Percentiles rank a stretch among this genome's conserved stretches.
Evolutionary conservation across 768 basidiomycete species (phyloP).

Genomic region (Lactarius evosmus): DNA sequence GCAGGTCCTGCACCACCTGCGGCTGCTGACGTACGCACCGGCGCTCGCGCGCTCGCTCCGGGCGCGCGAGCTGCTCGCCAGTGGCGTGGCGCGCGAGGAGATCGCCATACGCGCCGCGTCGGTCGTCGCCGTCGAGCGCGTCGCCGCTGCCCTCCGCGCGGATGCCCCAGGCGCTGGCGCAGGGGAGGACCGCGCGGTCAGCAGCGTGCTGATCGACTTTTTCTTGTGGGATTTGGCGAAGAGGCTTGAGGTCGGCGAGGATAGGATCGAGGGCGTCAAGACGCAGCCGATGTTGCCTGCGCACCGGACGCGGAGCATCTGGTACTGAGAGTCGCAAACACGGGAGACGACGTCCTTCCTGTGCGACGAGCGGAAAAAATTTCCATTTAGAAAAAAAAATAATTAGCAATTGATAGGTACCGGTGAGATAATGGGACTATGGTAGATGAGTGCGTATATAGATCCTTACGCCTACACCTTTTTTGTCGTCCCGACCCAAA

Average conservation of each 20-base stretch:
- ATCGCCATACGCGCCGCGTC: constrained; percentile 77
- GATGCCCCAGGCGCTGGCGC: constrained; percentile 1
- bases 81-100: constrained; percentile 61
- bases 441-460: neutral
- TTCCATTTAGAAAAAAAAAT: neutral
- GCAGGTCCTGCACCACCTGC: constrained; percentile 83
- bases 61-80: constrained; percentile 43
- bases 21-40: constrained; percentile 68
- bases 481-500: neutral
- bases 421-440: neutral
- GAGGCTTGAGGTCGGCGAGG: constrained; percentile 60
- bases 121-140: constrained; percentile 72
- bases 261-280: constrained; percentile 55
- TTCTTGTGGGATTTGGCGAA: constrained; percentile 89
- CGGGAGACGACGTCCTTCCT: too few species aligned
- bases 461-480: neutral
- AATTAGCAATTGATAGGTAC: neutral
- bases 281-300: constrained; percentile 56
- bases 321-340: too few species aligned
- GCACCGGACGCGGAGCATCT: constrained; percentile 79
- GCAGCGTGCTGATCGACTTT: constrained; percentile 85
- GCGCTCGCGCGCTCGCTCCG: constrained; percentile 52
- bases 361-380: too few species aligned
- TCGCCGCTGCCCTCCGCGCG: constrained; percentile 47
- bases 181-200: constrained; percentile 37